Percentiles rank a stretch among this genome's conserved stretches.
Evolutionary conservation across 352 stramenopile genomes (phyloP).

Genomic region (Phytophthora brassicae): DNA sequence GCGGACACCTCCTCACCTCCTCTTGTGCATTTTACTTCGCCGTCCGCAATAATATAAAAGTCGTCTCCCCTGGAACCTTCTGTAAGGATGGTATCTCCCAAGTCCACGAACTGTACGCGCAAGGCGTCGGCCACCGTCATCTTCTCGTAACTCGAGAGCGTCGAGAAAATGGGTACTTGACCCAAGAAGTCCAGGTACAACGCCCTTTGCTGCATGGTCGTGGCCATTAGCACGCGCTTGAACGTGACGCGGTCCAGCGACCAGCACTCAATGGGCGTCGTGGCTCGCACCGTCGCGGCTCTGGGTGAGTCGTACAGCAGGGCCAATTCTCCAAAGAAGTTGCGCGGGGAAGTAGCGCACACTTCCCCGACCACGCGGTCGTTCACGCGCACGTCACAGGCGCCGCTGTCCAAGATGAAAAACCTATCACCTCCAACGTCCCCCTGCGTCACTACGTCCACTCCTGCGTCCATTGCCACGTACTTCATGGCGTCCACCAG

Average conservation of each 20-base stretch:
- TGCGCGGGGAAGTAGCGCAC: slow-evolving; percentile 52
- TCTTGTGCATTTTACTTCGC: slow-evolving; percentile 67
- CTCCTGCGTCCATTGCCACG: slow-evolving; percentile 38
- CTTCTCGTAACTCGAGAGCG: slow-evolving; percentile 71
- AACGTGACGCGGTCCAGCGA: slow-evolving; percentile 81
- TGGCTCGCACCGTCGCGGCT: slow-evolving; percentile 79
- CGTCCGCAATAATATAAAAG: slow-evolving; percentile 82
- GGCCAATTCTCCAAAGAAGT: slow-evolving; percentile 93
- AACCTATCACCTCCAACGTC: slow-evolving; percentile 84
- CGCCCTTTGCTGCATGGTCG: slow-evolving; percentile 63
- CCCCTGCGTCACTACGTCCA: slow-evolving; percentile 71
- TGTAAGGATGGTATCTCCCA: slow-evolving; percentile 43
- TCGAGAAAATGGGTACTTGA: slow-evolving; percentile 73
- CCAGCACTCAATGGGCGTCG: slow-evolving; percentile 82
- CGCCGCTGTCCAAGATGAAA: slow-evolving; percentile 90
- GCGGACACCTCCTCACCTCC: slow-evolving; percentile 60
- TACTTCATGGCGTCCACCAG: slow-evolving; percentile 79
- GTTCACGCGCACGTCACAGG: slow-evolving; percentile 74
- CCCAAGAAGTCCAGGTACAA: slow-evolving; percentile 63
- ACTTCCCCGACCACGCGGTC: slow-evolving; percentile 57
- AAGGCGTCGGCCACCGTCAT: slow-evolving; percentile 78
- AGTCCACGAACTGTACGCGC: slow-evolving; percentile 53
- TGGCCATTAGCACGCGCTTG: slow-evolving; percentile 70
- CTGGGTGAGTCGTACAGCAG: slow-evolving; percentile 92
- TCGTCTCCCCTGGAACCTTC: slow-evolving; percentile 66